Evolutionary conservation across 768 basidiomycete genomes (phyloP), one percentile per base, ranked within the genome.

Genomic region (Mycena vulgaris): DNA sequence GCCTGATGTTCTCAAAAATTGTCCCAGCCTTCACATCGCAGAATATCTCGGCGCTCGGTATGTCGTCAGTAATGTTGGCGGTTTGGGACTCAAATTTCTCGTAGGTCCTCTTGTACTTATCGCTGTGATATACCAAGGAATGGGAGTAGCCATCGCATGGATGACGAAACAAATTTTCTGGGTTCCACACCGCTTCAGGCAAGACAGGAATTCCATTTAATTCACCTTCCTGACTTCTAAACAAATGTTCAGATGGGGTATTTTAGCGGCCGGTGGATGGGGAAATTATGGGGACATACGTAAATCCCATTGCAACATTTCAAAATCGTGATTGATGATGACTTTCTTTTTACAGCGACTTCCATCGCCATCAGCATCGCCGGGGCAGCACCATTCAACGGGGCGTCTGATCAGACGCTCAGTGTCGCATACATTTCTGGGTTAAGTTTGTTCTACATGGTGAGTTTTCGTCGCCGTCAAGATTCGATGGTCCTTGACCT

Each of bases 141-240:
- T 92, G 6, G 91, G 93, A 9, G 76, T 89, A 11, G 39, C 78
- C 9, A 82, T 90, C 27, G 88, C 89, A 0, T 90, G 85, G 82
- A 53, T 87, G n/a, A 79, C 89, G 61, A 87, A 87, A 56, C 86
- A 88, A 69, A 73, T 92, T 57, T 93, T 92, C 74, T 94, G 92
- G 89, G 92, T 94, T 3, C 93, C 93, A 1, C 90, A 93, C 75
- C 86, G 91, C 30, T 94, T 94, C 75, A 83, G 93, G 53, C 88
- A 90, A 74, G 28, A 14, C 19, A 25, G 30, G 25, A 14, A 14
- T 37, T 40, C 40, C 9, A n/a, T 30, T 30, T 37, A 23, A n/a
- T n/a, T 6, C 19, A 1, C 5, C 9, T 2, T 45, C n/a, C 25
- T 39, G 4, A 42, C 48, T 25, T 23, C 35, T 37, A 17, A 39